These are phyloP conservation scores for Closterium sp. DNA, from an alignment of 139 green algal species.

Conservation along the genomic window DNA sequence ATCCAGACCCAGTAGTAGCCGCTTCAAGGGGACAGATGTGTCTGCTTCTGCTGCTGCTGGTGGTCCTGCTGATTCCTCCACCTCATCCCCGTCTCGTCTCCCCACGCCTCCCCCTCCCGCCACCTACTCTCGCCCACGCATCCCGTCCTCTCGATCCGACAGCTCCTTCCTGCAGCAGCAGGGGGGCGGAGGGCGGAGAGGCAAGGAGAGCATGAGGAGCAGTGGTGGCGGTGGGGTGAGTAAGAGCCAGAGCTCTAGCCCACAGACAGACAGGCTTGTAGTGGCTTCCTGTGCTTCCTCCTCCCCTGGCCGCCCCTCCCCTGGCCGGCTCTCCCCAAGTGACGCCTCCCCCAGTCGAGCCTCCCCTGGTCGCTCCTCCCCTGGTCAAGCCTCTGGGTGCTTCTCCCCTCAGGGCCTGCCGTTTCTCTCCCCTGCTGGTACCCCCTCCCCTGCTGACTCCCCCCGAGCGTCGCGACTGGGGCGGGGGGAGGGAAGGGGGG, in stretches of 20 bases:
- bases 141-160: not conserved
- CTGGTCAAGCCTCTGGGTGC: not conserved
- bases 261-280: not conserved
- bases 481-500: not conserved
- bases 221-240: not conserved
- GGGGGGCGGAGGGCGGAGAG: not conserved
- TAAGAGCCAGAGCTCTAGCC: not conserved
- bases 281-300: not conserved
- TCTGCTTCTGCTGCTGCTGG: not conserved
- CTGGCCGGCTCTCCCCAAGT: not conserved
- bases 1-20: not conserved
- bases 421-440: not conserved
- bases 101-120: not conserved
- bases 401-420: not conserved
- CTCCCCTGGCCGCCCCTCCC: not conserved
- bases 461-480: not conserved
- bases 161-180: not conserved
- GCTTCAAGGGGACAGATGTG: not conserved
- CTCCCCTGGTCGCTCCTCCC: not conserved
- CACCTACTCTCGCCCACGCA: not conserved
- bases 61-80: not conserved
- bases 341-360: not conserved
- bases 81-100: not conserved
- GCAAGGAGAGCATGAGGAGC: not conserved
- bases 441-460: not conserved